Percentiles rank a stretch among this genome's conserved stretches.
Conservation (phyloP, 2,329 filamentous ascomycete species). For the Geosmithia putterillii region DNA sequence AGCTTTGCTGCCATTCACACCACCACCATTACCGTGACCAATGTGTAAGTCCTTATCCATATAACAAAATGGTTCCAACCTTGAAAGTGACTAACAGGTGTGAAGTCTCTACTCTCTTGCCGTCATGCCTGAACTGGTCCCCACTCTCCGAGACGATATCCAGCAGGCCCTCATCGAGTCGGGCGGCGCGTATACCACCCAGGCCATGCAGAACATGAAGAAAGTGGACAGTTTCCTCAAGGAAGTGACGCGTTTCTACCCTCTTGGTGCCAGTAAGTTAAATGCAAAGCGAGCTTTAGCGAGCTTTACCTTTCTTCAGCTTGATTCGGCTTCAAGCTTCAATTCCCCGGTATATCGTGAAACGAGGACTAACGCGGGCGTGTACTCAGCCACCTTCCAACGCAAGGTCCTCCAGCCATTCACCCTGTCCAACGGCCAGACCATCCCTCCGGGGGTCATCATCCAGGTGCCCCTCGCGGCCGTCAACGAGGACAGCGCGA, state of each 20-base stretch:
- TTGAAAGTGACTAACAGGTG: not conserved
- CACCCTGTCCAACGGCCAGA: slow-evolving; percentile 40
- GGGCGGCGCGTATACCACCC: slow-evolving; percentile 18
- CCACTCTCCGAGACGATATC: slow-evolving; percentile 39
- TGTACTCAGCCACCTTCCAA: slow-evolving; percentile 25
- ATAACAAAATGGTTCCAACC: not conserved
- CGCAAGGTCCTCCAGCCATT: slow-evolving; percentile 38
- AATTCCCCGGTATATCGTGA: not conserved
- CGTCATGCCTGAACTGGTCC: slow-evolving; percentile 33
- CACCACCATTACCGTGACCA: slow-evolving; percentile 31
- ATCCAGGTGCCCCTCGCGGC: slow-evolving; percentile 26
- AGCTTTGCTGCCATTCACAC: slow-evolving; percentile 40
- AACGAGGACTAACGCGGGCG: not conserved
- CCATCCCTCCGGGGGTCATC: slow-evolving; percentile 28
- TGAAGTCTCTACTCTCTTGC: slow-evolving; percentile 37
- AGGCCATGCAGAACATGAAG: slow-evolving; percentile 23
- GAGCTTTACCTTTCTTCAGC: not conserved
- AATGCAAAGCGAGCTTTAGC: no score
- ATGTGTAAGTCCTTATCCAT: slow-evolving; percentile 16
- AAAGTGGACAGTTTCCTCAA: slow-evolving; percentile 28
- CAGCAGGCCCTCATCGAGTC: slow-evolving; percentile 19
- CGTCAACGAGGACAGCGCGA: slow-evolving; percentile 20
- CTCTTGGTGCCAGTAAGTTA: slow-evolving; percentile 18
- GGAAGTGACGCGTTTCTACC: slow-evolving; percentile 20
- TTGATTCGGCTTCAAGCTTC: no score